Conservation (phyloP, 73 alveolate species). For the Breviolum minutum region DNA sequence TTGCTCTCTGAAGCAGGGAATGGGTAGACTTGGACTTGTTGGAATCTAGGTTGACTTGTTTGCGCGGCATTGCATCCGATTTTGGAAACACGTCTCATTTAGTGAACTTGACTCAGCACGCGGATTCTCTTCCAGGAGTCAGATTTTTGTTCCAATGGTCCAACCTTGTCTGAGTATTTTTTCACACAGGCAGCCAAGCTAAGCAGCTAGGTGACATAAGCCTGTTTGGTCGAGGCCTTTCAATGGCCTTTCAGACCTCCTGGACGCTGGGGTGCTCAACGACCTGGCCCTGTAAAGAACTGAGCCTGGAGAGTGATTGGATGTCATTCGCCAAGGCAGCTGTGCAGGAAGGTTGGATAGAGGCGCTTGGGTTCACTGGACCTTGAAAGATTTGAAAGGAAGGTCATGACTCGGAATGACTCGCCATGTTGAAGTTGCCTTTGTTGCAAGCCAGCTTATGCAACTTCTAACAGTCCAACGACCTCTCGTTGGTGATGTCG, state of each 20-base stretch:
- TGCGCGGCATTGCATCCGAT: no score
- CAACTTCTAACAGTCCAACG: no score
- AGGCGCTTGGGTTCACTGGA: neutral
- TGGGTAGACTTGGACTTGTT: no score
- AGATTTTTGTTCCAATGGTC: neutral
- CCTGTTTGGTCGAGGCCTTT: slow-evolving; percentile 8
- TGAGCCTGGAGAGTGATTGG: neutral
- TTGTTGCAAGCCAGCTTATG: neutral
- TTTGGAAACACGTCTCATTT: no score
- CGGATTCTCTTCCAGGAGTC: neutral
- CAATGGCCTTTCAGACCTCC: slow-evolving; percentile 28
- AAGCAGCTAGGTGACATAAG: no score
- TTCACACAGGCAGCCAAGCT: no score
- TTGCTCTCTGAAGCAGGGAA: no score
- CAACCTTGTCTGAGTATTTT: neutral
- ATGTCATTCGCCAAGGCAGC: neutral
- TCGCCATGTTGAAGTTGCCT: neutral
- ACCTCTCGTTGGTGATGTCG: no score
- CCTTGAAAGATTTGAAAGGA: no score
- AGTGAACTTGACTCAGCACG: no score
- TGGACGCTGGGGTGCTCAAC: slow-evolving; percentile 1
- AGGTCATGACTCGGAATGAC: neutral
- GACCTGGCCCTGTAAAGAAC: no score
- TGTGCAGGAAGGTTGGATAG: neutral
- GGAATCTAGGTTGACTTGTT: no score